phyloP scores from a whole-genome alignment of 352 stramenopile genomes.

The Heterotrichella gracilis region DNA sequence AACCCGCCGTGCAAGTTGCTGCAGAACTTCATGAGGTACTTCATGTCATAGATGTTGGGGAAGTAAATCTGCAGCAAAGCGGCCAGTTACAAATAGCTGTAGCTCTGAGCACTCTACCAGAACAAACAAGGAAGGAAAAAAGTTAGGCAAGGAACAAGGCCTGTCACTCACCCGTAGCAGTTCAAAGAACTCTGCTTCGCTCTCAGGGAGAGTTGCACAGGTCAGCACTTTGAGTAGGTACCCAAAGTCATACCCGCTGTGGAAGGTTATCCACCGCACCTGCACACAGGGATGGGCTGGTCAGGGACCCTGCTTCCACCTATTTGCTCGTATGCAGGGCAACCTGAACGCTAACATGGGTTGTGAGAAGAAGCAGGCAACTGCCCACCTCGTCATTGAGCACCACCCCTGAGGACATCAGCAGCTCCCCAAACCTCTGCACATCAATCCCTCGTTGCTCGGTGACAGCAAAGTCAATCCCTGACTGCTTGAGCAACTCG shows the following conservation, averaged over 20 bases:
- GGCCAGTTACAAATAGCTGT: too few species aligned
- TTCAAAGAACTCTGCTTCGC: slow-evolving; percentile 72
- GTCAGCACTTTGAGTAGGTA: slow-evolving; percentile 87
- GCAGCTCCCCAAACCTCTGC: slow-evolving; percentile 72
- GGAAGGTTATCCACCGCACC: slow-evolving; percentile 92
- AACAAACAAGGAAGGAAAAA: too few species aligned
- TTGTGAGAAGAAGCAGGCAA: too few species aligned
- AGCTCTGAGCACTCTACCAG: too few species aligned
- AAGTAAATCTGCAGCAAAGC: slow-evolving; percentile 91
- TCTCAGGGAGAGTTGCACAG: slow-evolving; percentile 41
- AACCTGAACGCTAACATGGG: too few species aligned
- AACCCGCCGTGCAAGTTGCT: slow-evolving; percentile 75
- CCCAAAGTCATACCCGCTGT: slow-evolving; percentile 92
- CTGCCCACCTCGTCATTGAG: slow-evolving; percentile 82
- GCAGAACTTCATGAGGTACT: slow-evolving; percentile 83
- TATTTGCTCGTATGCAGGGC: too few species aligned
- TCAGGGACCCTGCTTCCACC: too few species aligned
- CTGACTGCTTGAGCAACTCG: slow-evolving; percentile 77
- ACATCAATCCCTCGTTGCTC: slow-evolving; percentile 78
- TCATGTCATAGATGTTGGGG: slow-evolving; percentile 83
- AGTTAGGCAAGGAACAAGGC: too few species aligned
- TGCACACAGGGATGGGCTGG: too few species aligned
- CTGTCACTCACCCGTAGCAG: too few species aligned
- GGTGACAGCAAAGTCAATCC: slow-evolving; percentile 85
- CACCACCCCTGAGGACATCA: slow-evolving; percentile 81